Base-by-base conservation (phyloP, 345 rosid species). In the Salix koriyanagi region DNA sequence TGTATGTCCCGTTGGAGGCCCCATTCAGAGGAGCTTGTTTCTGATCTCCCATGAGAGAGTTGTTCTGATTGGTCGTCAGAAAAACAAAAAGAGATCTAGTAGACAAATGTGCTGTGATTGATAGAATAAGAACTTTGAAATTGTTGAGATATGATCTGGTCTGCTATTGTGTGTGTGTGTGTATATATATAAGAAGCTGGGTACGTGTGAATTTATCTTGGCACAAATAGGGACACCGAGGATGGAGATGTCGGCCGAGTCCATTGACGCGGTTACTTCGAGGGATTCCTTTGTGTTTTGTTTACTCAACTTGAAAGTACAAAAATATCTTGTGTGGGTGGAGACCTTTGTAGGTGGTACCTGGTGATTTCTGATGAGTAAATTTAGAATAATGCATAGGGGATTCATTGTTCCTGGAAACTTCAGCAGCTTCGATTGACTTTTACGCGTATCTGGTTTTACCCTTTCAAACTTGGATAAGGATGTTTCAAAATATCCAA, bases 1-100 rank as follows among this genome's bases (percentile, higher is more conserved):
- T 68, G 5, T 90, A 73, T 15, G 94, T 91, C 4, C 97, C 97
- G 69, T 92, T 88, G 52, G 87, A 90, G 75, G 95, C 92, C 0
- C 93, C 97, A 78, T 85, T 90, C 25, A 92, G 54, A 2, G 73
- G 84, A 14, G 82, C 73, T 81, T 88, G 88, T 14, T 88, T 85
- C 25, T 90, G 32, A 30, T 30, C 96, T 9, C 84, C 83, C 96
- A 91, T 91, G 41, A 21, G 21, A 44, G 5, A 4, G 41, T 6
- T 19, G 36, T n/a, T 58, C 16, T 28, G 58, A 46, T 23, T 25
- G 61, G 58, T 25, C 23, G 58, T 25, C 23, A 69, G 28, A 25
- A 12, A 34, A 42, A 7, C 44, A 25, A 3, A 56, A n/a, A 9
- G 28, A 56, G 28, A 56, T 25, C 25, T 25, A 25, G 62, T 1